A percentile compares a stretch with the other conserved stretches of the same genome.
Evolutionary conservation across 2,329 filamentous ascomycete species (phyloP).

Genomic region (Zasmidium angulare): DNA sequence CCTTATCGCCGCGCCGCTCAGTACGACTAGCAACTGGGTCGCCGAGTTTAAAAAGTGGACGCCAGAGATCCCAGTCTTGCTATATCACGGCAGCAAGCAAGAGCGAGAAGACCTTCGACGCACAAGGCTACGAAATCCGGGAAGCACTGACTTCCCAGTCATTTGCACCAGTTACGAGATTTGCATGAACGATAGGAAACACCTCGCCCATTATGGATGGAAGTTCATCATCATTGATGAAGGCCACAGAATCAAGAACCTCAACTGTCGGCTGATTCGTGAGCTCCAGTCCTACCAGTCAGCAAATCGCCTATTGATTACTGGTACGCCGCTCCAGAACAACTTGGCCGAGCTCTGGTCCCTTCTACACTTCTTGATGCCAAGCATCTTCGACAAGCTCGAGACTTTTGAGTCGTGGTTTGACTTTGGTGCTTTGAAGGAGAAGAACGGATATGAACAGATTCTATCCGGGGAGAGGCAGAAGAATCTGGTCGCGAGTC

Average conservation of each 20-base stretch:
- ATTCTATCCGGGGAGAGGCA: slow-evolving; percentile 77
- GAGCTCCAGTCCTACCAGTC: slow-evolving; percentile 87
- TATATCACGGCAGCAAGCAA: slow-evolving; percentile 84
- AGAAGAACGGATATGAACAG: slow-evolving; percentile 75
- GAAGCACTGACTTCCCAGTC: slow-evolving; percentile 75
- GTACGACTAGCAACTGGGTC: slow-evolving; percentile 93
- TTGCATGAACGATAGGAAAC: slow-evolving; percentile 83
- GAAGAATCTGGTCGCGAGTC: slow-evolving; percentile 76
- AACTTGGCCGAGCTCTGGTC: slow-evolving; percentile 96
- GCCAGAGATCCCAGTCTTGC: slow-evolving; percentile 78
- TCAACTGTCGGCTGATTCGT: slow-evolving; percentile 87
- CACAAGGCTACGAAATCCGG: slow-evolving; percentile 68
- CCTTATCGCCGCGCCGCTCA: slow-evolving; percentile 84
- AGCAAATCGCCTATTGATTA: slow-evolving; percentile 87
- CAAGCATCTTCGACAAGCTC: slow-evolving; percentile 88
- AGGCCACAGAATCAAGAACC: slow-evolving; percentile 95
- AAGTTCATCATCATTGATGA: slow-evolving; percentile 98
- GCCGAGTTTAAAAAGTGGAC: slow-evolving; percentile 92
- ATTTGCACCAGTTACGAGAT: slow-evolving; percentile 97
- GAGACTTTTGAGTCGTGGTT: slow-evolving; percentile 96
- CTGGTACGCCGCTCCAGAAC: slow-evolving; percentile 92
- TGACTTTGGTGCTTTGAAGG: slow-evolving; percentile 88
- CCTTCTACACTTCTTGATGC: slow-evolving; percentile 86
- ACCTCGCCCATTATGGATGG: slow-evolving; percentile 83
- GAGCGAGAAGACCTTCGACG: slow-evolving; percentile 75